Evolutionary conservation across 2,329 filamentous ascomycete genomes (phyloP), one percentile per base, ranked within the genome.

Genomic region (Alternaria viburni): DNA sequence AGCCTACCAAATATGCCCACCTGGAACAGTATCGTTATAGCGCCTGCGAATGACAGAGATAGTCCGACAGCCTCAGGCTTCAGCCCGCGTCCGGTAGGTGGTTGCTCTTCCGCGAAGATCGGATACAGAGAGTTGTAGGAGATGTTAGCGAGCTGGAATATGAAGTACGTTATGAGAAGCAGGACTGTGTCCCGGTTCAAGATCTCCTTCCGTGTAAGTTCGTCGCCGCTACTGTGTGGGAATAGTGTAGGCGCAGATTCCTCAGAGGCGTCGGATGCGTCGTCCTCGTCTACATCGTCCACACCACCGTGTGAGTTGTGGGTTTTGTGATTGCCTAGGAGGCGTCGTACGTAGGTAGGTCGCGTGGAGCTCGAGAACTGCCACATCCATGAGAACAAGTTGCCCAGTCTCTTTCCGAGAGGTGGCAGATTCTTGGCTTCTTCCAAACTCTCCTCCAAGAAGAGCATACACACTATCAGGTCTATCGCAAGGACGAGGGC

Each of bases 51-150:
- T 0, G 92, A 95, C 56, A 97, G 84, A 1, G 91, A 92, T 17
- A 97, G 81, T 0, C 96, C 96, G 47, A 98, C 97, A 63, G 92
- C 93, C 60, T 89, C 86, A 0, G 95, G 93, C 0, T 86, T 86
- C 4, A 98, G 84, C 1, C 86, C 85, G 44, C 96, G 90, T 17
- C 96, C 96, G 0, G 90, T 90, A 0, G 96, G 96, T 0, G 89
- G 85, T 1, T 86, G 80, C 0, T 91, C 89, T 58, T 94, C 90
- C 1, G 91, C 92, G 72, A 98, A 99, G 57, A 98, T 95, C 1
- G 96, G 96, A 73, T 96, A 99, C 0, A 99, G 84, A 17, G 93
- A 95, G 80, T 97, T 97, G 86, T 94, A 99, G 4, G 93, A 93
- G 69, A 97, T 93, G 79, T 98, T 98, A 64, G 92, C 90, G 6